Percentiles rank a stretch among this genome's conserved stretches.
Evolutionary conservation across 2,329 filamentous ascomycete genomes (phyloP).

Genomic region (Neopestalotiopsis sp.): DNA sequence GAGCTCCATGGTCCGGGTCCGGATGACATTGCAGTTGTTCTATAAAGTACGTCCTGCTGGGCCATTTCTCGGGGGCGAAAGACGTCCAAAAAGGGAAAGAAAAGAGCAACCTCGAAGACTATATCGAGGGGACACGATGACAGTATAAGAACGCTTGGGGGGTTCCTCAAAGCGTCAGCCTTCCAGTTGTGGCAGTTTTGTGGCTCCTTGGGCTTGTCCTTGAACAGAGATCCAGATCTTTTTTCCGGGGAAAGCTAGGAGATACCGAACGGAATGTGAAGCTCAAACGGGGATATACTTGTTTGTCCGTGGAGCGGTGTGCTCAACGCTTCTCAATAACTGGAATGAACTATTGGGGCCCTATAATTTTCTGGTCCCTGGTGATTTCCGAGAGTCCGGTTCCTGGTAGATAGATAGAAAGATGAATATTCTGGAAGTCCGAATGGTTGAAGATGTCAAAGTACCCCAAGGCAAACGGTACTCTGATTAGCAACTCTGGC

Average conservation of each 20-base stretch:
- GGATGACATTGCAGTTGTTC: slow-evolving; percentile 47
- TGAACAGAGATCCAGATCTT: slow-evolving; percentile 12
- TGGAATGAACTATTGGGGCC: slow-evolving; percentile 10
- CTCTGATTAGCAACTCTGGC: slow-evolving; percentile 16
- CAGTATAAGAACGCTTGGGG: slow-evolving; percentile 15
- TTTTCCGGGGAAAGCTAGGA: slow-evolving; percentile 18
- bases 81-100: slow-evolving; percentile 13
- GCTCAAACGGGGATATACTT: slow-evolving; percentile 22
- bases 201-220: slow-evolving; percentile 15
- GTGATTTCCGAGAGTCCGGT: slow-evolving; percentile 10
- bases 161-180: slow-evolving; percentile 2
- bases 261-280: slow-evolving; percentile 15
- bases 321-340: slow-evolving; percentile 11
- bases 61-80: slow-evolving; percentile 16
- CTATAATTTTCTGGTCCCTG: slow-evolving; percentile 5
- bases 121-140: slow-evolving; percentile 17
- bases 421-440: slow-evolving; percentile 6
- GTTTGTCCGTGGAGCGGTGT: slow-evolving; percentile 20
- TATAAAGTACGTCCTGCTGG: slow-evolving; percentile 45
- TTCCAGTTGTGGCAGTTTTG: slow-evolving; percentile 12
- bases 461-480: slow-evolving; percentile 7
- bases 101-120: slow-evolving; percentile 19
- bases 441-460: not conserved
- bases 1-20: slow-evolving; percentile 56
- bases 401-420: not conserved